Evolutionary conservation across 2,329 filamentous ascomycete species (phyloP).

Genomic region (Nemania sp.): DNA sequence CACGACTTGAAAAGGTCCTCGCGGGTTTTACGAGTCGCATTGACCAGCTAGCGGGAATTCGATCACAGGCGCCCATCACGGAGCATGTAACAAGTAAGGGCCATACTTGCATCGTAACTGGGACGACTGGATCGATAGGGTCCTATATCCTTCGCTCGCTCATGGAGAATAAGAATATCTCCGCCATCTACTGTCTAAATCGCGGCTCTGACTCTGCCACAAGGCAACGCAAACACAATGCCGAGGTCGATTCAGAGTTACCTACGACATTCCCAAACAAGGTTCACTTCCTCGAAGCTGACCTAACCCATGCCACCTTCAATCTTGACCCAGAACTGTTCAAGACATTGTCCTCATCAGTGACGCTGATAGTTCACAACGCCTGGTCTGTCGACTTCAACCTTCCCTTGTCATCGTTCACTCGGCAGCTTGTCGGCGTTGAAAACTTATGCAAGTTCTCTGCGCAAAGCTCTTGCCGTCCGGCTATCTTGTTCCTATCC

Average conservation of each 20-base stretch:
- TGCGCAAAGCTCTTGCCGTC: neutral
- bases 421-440: constrained; percentile 20
- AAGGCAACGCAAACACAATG: constrained; percentile 26
- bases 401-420: constrained; percentile 30
- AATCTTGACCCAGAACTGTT: constrained; percentile 12
- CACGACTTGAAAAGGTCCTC: neutral
- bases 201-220: constrained; percentile 26
- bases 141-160: constrained; percentile 33
- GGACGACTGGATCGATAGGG: constrained; percentile 33
- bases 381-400: constrained; percentile 39
- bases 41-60: neutral
- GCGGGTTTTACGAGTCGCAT: neutral
- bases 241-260: constrained; percentile 7
- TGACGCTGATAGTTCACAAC: constrained; percentile 34
- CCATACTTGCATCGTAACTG: constrained; percentile 29
- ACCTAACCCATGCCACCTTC: constrained; percentile 23
- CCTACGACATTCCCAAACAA: constrained; percentile 20
- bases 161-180: neutral
- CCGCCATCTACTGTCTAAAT: constrained; percentile 22
- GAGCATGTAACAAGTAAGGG: neutral
- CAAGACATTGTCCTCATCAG: constrained; percentile 13
- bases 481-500: constrained; percentile 23
- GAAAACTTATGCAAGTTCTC: constrained; percentile 30
- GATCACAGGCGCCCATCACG: neutral
- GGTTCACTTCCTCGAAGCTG: constrained; percentile 28